Evolutionary conservation across 108 stramenopile species (phyloP).

Genomic region (Skeletonema potamos): DNA sequence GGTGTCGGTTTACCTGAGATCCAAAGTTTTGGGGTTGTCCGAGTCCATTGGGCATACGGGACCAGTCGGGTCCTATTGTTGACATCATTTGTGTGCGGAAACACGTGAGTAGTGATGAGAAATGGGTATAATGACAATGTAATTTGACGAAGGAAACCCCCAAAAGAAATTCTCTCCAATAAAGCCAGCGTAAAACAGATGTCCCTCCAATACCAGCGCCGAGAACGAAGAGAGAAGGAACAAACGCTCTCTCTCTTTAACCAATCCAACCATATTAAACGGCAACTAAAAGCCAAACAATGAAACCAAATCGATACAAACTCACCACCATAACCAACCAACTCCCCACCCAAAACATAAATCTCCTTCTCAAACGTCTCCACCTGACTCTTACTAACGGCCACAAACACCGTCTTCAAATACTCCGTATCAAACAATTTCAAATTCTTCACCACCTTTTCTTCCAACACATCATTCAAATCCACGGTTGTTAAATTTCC

Average conservation of each 20-base stretch:
- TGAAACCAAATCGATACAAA: background rate
- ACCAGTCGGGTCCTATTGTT: slow-evolving; percentile 79
- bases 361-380: slow-evolving; percentile 68
- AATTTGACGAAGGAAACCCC: too few relatives aligned
- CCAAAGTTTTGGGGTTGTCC: slow-evolving; percentile 76
- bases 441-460: slow-evolving; percentile 67
- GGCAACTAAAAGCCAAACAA: background rate
- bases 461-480: slow-evolving; percentile 85
- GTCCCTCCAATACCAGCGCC: background rate
- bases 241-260: background rate
- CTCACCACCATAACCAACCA: slow-evolving; percentile 86
- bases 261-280: background rate
- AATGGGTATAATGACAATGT: background rate
- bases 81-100: background rate
- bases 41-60: slow-evolving; percentile 57
- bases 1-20: slow-evolving; percentile 73
- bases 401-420: slow-evolving; percentile 88
- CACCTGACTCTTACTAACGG: slow-evolving; percentile 68
- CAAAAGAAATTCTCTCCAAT: background rate
- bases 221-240: background rate
- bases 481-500: slow-evolving; percentile 82
- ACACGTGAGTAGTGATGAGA: background rate
- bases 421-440: slow-evolving; percentile 87
- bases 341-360: slow-evolving; percentile 64
- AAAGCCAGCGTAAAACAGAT: background rate